Evolutionary conservation across 805 yeast genomes (phyloP).

Genomic region (Cyberlindnera japonica): DNA sequence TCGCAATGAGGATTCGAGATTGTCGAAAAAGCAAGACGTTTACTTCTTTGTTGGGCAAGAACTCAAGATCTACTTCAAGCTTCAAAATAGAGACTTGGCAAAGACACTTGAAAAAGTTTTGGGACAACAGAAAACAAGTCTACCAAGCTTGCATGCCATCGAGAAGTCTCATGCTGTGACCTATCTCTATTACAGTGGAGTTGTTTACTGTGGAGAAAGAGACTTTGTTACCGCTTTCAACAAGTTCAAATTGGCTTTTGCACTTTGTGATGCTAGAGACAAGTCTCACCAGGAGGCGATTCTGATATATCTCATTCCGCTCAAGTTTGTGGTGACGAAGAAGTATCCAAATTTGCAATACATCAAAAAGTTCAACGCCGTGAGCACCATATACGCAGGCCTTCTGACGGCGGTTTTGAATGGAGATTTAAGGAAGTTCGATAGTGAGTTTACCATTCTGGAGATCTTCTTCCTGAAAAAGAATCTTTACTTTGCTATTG

Average conservation of each 20-base stretch:
- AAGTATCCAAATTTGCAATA: constrained; percentile 41
- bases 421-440: constrained; percentile 58
- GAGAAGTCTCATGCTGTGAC: constrained; percentile 54
- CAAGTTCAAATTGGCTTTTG: constrained; percentile 47
- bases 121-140: constrained; percentile 44
- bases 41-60: constrained; percentile 69
- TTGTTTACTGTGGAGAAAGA: constrained; percentile 61
- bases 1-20: constrained; percentile 47
- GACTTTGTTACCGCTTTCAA: constrained; percentile 49
- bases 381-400: constrained; percentile 40
- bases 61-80: constrained; percentile 62
- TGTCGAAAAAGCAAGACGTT: constrained; percentile 58
- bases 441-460: constrained; percentile 39
- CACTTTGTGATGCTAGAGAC: constrained; percentile 15
- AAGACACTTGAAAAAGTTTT: constrained; percentile 71
- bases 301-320: constrained; percentile 59
- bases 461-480: constrained; percentile 51
- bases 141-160: constrained; percentile 46
- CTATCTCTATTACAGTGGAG: constrained; percentile 67
- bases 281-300: constrained; percentile 35
- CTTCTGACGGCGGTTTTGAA: constrained; percentile 29
- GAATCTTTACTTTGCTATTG: constrained; percentile 57
- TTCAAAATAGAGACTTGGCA: constrained; percentile 68
- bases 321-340: constrained; percentile 47
- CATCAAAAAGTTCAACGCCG: constrained; percentile 39